These are phyloP conservation scores for Omphalotus guepiniiformis DNA, from an alignment of 768 basidiomycete species.

Conservation along the genomic window DNA sequence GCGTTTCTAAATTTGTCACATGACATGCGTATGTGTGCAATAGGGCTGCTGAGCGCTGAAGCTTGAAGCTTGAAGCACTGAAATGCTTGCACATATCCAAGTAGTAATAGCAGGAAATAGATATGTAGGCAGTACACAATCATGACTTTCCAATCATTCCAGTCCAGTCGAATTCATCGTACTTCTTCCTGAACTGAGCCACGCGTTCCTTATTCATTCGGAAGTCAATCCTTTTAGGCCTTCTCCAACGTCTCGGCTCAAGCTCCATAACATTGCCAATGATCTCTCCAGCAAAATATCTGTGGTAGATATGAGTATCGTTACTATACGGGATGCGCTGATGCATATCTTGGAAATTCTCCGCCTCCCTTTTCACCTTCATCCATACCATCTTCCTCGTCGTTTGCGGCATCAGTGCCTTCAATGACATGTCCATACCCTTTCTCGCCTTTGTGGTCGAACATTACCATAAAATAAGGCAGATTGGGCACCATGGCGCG, in stretches of 20 bases:
- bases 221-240: slow-evolving; percentile 72
- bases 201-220: slow-evolving; percentile 68
- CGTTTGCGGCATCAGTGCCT: slow-evolving; percentile 36
- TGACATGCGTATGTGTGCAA: too few relatives aligned
- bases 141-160: slow-evolving; percentile 51
- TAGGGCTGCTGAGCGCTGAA: too few relatives aligned
- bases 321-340: not conserved
- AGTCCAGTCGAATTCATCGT: slow-evolving; percentile 80
- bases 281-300: slow-evolving; percentile 94
- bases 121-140: not conserved
- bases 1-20: not conserved
- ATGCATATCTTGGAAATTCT: slow-evolving; percentile 63
- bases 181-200: slow-evolving; percentile 64
- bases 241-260: slow-evolving; percentile 82
- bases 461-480: slow-evolving; percentile 99
- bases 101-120: not conserved
- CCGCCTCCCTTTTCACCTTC: slow-evolving; percentile 90
- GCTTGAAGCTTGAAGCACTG: too few relatives aligned
- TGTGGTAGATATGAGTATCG: slow-evolving; percentile 24
- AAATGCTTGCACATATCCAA: not conserved
- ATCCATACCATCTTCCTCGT: slow-evolving; percentile 45
- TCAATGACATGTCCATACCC: slow-evolving; percentile 99
- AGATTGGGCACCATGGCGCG: slow-evolving; percentile 94
- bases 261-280: slow-evolving; percentile 88
- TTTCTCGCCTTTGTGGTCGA: slow-evolving; percentile 96